Evolutionary conservation across 2,329 filamentous ascomycete genomes (phyloP), one percentile per base, ranked within the genome.

Genomic region (Coniochaeta ligniaria): DNA sequence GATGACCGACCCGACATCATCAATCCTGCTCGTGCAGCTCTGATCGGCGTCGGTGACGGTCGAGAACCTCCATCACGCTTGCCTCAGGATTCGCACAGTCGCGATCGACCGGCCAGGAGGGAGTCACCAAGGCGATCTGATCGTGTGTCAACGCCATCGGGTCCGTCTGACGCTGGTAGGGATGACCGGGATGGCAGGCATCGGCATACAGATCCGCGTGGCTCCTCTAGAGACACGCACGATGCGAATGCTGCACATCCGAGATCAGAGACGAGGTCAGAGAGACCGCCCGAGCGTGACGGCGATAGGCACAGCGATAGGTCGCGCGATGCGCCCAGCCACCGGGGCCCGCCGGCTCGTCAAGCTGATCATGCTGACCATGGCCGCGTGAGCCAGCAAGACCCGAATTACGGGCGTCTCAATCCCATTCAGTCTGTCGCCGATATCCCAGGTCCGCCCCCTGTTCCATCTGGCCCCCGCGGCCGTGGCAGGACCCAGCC

Each of bases 391-490:
- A 76, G 75, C 60, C 80, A 83, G 62, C 80, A 85, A 64, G 85
- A 88, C 69, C 81, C 83, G 17, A 85, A 83, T 60, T 87, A 87
- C 66, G 85, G 85, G 31, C 82, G 85, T 2, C 75, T 88, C 56
- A 87, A 84, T 63, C 74, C 80, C 1, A 78, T 81, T 57, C 75
- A 79, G 57, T 75, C 76, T 26, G 71, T 77, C 35, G 67, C 68
- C 31, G 78, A 71, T 71, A 75, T 81, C 45, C 84, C 84, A 3
- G 80, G 80, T n/a, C 85, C 83, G 54, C 54, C 54, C 9, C 35
- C 54, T 1, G 83, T 84, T 80, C 58, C 81, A 77, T 64, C 80
- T 78, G 66, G 82, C 77, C 61, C 75, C 74, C 62, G 78, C 73
- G 65, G 72, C 73, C 54, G 68, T 52, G 76, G 80, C 4, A 69